A percentile compares a stretch with the other conserved stretches of the same genome.
These are phyloP conservation scores for Chalciporus chontae DNA, from an alignment of 768 basidiomycete species.

Conservation along the genomic window DNA sequence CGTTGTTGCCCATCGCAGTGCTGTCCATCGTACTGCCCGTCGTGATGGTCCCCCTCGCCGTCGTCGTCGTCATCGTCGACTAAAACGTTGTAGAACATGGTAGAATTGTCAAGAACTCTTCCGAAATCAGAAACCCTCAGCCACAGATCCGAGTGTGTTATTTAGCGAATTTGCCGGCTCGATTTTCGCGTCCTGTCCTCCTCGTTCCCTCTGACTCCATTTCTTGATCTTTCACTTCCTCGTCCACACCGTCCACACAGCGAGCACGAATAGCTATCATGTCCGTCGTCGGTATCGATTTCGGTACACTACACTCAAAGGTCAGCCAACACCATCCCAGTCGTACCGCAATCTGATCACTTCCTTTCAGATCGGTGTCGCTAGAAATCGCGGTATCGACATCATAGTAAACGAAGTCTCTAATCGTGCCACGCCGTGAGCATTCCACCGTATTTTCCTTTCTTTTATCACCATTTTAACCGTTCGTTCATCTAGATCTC, in stretches of 20 bases:
- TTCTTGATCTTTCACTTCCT: not conserved
- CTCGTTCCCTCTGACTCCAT: not conserved
- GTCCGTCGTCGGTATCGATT: constrained; percentile 95
- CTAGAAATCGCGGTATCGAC: constrained; percentile 94
- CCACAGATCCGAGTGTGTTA: constrained; percentile 6
- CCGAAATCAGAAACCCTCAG: constrained; percentile 24
- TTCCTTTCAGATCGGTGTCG: constrained; percentile 78
- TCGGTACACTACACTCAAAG: constrained; percentile 88
- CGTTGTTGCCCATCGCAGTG: too few species aligned
- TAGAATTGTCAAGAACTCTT: constrained; percentile 26
- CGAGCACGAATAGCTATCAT: constrained; percentile 36
- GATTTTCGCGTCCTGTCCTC: constrained; percentile 5
- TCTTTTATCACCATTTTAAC: constrained; percentile 1
- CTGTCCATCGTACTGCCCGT: too few species aligned
- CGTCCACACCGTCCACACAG: not conserved
- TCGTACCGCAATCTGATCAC: not conserved
- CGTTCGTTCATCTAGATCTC: constrained; percentile 52
- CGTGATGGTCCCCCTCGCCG: not conserved
- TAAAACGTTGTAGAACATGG: constrained; percentile 19
- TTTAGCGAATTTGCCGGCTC: constrained; percentile 5
- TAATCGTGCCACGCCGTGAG: constrained; percentile 93
- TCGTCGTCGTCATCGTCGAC: not conserved
- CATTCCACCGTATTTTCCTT: constrained; percentile 11
- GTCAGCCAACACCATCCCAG: constrained; percentile 31
- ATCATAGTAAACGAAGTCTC: constrained; percentile 98